Conservation (phyloP, 2,329 filamentous ascomycete species). For the Curvularia hawaiiensis region DNA sequence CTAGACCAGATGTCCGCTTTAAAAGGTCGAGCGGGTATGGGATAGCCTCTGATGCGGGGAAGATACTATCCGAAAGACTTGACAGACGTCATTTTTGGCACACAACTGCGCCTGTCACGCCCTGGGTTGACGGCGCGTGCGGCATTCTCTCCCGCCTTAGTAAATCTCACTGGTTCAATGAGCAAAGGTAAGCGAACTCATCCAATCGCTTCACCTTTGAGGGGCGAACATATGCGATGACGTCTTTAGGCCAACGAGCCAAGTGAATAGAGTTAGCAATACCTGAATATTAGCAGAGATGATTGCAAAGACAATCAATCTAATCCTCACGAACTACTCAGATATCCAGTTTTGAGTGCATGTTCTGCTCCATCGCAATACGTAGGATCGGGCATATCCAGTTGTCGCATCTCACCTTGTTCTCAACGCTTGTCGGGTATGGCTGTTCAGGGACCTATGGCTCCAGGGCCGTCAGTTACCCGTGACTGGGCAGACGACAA, state of each 20-base stretch:
- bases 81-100: slow-evolving; percentile 23
- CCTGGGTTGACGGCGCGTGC: slow-evolving; percentile 12
- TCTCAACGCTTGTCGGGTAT: slow-evolving; percentile 2
- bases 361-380: background rate
- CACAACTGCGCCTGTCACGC: slow-evolving; percentile 2
- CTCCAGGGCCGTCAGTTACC: slow-evolving; percentile 23
- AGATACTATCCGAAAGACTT: slow-evolving; percentile 6
- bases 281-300: slow-evolving; percentile 11
- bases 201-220: slow-evolving; percentile 12
- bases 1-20: background rate
- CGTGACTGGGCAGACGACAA: slow-evolving; percentile 27
- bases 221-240: slow-evolving; percentile 13
- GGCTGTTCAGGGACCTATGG: slow-evolving; percentile 21
- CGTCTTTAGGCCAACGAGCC: slow-evolving; percentile 14
- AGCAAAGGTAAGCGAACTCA: slow-evolving; percentile 13
- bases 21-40: background rate
- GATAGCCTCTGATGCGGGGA: slow-evolving; percentile 3
- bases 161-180: slow-evolving; percentile 9
- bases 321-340: background rate
- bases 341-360: background rate
- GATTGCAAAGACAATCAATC: background rate
- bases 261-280: slow-evolving; percentile 6
- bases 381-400: background rate
- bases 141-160: slow-evolving; percentile 11
- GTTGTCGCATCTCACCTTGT: background rate